Evolutionary conservation across 371 early-diverging fungal species (phyloP).

Genomic region (Sporodiniella umbellata): DNA sequence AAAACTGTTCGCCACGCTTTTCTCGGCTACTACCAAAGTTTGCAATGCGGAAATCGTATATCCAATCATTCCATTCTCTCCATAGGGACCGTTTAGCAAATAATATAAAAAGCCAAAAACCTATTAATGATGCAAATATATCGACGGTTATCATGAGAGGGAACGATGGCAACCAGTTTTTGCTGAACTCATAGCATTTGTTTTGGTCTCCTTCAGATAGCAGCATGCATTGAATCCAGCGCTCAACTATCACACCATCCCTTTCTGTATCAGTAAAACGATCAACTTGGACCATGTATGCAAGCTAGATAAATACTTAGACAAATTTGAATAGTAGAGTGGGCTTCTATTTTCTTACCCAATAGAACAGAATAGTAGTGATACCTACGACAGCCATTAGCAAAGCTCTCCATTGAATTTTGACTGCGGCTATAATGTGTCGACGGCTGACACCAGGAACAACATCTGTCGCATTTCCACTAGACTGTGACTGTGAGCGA

Average conservation of each 20-base stretch:
- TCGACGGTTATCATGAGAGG: slow-evolving; percentile 60
- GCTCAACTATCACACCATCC: slow-evolving; percentile 18
- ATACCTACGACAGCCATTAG: slow-evolving; percentile 54
- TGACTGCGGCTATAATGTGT: slow-evolving; percentile 60
- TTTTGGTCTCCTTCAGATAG: slow-evolving; percentile 37
- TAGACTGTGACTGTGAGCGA: slow-evolving; percentile 41
- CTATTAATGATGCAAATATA: slow-evolving; percentile 51
- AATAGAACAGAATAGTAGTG: slow-evolving; percentile 50
- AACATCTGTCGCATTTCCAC: slow-evolving; percentile 25
- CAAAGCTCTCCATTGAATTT: slow-evolving; percentile 70
- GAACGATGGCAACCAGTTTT: slow-evolving; percentile 48
- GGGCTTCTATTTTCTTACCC: slow-evolving; percentile 23
- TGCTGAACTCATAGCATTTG: slow-evolving; percentile 25
- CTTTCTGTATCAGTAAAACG: slow-evolving; percentile 27
- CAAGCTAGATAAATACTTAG: slow-evolving; percentile 16
- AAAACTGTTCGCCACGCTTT: slow-evolving; percentile 57
- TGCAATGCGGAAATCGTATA: slow-evolving; percentile 39
- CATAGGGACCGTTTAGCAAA: slow-evolving; percentile 57
- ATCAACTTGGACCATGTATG: slow-evolving; percentile 55
- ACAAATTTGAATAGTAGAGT: background rate
- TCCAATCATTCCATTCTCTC: slow-evolving; percentile 56
- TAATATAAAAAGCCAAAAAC: slow-evolving; percentile 55
- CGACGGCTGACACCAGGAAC: slow-evolving; percentile 40
- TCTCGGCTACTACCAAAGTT: slow-evolving; percentile 33
- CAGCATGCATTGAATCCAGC: slow-evolving; percentile 58